Evolutionary conservation across 768 basidiomycete genomes (phyloP).

Genomic region (Suillus placidus): DNA sequence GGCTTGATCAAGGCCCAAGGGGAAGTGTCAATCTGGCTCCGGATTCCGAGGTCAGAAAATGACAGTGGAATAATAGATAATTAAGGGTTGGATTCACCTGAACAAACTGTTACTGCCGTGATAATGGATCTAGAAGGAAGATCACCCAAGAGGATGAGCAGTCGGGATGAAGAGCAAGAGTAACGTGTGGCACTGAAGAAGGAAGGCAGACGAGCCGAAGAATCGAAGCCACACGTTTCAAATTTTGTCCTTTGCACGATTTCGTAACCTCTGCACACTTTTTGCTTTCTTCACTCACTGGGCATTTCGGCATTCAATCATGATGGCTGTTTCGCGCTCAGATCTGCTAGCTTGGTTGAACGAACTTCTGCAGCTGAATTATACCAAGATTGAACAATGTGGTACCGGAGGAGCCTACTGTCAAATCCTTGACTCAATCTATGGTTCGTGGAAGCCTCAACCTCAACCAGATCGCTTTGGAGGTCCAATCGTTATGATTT

Average conservation of each 20-base stretch:
- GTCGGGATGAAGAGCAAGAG: conserved; percentile 2
- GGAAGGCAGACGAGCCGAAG: background rate
- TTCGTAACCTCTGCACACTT: conserved; percentile 14
- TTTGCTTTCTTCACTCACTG: conserved; percentile 9
- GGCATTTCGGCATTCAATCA: conserved; percentile 21
- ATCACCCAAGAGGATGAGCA: background rate
- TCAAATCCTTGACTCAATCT: conserved; percentile 94
- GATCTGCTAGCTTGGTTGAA: conserved; percentile 95
- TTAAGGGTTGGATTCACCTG: conserved; percentile 2
- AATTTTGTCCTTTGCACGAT: conserved; percentile 12
- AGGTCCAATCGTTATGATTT: conserved; percentile 15
- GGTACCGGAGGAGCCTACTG: conserved; percentile 92
- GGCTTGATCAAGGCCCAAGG: conserved; percentile 3
- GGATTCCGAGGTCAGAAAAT: background rate
- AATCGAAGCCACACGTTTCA: conserved; percentile 5
- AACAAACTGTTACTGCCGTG: background rate
- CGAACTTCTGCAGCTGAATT: conserved; percentile 86
- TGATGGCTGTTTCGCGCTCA: conserved; percentile 73
- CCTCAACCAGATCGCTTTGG: conserved; percentile 22
- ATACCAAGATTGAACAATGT: conserved; percentile 92
- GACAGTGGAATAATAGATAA: background rate
- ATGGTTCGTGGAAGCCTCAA: conserved; percentile 54
- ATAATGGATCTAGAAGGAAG: background rate
- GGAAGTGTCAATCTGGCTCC: background rate
- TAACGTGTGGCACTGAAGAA: background rate